Conservation (phyloP, 768 basidiomycete genomes). For the Hortiboletus campestris region DNA sequence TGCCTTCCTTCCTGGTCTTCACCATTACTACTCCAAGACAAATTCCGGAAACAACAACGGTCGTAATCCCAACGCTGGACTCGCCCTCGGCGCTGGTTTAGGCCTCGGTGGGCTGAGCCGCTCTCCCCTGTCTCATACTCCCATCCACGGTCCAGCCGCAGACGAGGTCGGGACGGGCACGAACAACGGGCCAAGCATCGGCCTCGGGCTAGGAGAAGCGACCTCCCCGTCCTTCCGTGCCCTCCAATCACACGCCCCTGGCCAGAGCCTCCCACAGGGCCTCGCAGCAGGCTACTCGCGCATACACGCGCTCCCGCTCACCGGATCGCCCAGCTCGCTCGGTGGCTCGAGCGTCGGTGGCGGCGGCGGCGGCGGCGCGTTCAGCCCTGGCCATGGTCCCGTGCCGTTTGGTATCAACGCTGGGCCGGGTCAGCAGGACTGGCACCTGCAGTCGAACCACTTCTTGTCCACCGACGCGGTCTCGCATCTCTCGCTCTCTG, state of each 20-base stretch:
- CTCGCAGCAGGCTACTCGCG: conserved; percentile 89
- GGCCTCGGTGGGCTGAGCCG: conserved; percentile 28
- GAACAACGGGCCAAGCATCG: conserved; percentile 12
- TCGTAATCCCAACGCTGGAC: conserved; percentile 26
- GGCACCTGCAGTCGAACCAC: conserved; percentile 28
- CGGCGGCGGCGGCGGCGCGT: conserved; percentile 20
- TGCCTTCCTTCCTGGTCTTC: conserved; percentile 74
- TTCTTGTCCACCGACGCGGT: conserved; percentile 17
- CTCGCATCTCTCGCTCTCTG: conserved; percentile 24
- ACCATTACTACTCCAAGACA: conserved; percentile 60
- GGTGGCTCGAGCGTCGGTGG: conserved; percentile 26
- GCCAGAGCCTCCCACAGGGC: conserved; percentile 88
- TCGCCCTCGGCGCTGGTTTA: conserved; percentile 21
- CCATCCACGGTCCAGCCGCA: conserved; percentile 24
- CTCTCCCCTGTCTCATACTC: conserved; percentile 29
- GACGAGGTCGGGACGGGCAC: conserved; percentile 25
- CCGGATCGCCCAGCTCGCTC: conserved; percentile 37
- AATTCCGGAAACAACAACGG: conserved; percentile 33
- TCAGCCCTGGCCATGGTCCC: conserved; percentile 33
- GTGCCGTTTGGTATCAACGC: conserved; percentile 32
- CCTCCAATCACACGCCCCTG: conserved; percentile 83
- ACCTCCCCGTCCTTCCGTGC: conserved; percentile 75
- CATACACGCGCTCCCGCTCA: conserved; percentile 68
- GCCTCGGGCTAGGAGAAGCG: conserved; percentile 29
- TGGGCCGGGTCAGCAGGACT: conserved; percentile 25